Evolutionary conservation across 2,329 filamentous ascomycete genomes (phyloP).

Genomic region (Clonostachys rhizophaga): DNA sequence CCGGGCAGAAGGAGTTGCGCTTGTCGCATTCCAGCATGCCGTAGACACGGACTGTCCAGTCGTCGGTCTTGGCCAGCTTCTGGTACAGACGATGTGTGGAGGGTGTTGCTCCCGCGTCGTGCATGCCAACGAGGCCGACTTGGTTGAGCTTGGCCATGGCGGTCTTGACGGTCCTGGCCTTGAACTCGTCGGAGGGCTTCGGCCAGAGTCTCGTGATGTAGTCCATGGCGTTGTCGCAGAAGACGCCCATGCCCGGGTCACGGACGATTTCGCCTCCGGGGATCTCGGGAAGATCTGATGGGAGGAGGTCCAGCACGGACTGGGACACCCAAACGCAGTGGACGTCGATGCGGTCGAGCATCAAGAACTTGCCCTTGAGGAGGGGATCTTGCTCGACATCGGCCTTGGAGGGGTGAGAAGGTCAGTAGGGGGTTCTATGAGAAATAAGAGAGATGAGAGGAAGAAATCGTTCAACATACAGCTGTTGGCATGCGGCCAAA

Average conservation of each 20-base stretch:
- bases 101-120: slow-evolving; percentile 60
- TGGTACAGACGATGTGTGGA: slow-evolving; percentile 49
- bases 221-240: slow-evolving; percentile 71
- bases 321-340: slow-evolving; percentile 68
- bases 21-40: slow-evolving; percentile 64
- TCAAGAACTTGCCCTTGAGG: slow-evolving; percentile 55
- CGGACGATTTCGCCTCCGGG: slow-evolving; percentile 61
- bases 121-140: slow-evolving; percentile 63
- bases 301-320: slow-evolving; percentile 56
- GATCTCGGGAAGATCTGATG: slow-evolving; percentile 41
- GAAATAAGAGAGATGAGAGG: not conserved
- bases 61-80: slow-evolving; percentile 37
- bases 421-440: not conserved
- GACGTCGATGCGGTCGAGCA: slow-evolving; percentile 66
- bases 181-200: slow-evolving; percentile 45
- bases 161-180: slow-evolving; percentile 47
- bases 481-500: slow-evolving; percentile 63
- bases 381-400: slow-evolving; percentile 48
- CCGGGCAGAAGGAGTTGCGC: slow-evolving; percentile 60
- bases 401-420: slow-evolving; percentile 23
- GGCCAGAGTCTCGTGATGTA: slow-evolving; percentile 53
- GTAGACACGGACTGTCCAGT: slow-evolving; percentile 61
- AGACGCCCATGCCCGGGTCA: slow-evolving; percentile 60
- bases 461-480: slow-evolving; percentile 28
- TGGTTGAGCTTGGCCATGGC: slow-evolving; percentile 60